phyloP scores from a whole-genome alignment of 2,329 filamentous ascomycete genomes.

The Clonostachys solani region DNA sequence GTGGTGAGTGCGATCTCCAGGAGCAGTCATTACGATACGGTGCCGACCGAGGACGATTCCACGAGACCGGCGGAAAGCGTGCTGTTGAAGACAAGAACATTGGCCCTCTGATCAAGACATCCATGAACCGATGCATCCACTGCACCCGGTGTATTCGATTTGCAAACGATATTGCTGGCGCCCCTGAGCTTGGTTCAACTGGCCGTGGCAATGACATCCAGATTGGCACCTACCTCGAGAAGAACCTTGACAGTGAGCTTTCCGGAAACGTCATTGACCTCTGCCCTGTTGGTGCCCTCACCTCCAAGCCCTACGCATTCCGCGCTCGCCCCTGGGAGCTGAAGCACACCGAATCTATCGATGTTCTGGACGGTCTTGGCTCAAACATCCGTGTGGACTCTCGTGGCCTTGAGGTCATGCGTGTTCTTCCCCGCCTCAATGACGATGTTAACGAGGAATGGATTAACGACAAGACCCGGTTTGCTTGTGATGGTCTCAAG shows the following conservation, averaged over 20 bases:
- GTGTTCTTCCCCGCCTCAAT: constrained; percentile 86
- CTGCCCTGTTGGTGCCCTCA: constrained; percentile 93
- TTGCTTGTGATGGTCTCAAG: constrained; percentile 93
- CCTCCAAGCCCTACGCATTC: constrained; percentile 97
- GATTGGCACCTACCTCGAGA: constrained; percentile 96
- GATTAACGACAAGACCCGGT: constrained; percentile 98
- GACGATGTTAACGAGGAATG: constrained; percentile 99
- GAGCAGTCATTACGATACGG: constrained; percentile 99
- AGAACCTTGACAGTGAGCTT: constrained; percentile 88
- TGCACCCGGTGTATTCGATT: constrained; percentile 98
- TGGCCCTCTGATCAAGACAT: constrained; percentile 95
- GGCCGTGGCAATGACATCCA: constrained; percentile 96
- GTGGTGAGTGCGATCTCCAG: constrained; percentile 97
- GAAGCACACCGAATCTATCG: constrained; percentile 92
- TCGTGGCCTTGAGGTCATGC: constrained; percentile 93
- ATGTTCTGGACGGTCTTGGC: constrained; percentile 87
- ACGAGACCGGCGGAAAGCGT: constrained; percentile 93
- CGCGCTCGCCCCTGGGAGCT: constrained; percentile 95
- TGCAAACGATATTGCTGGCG: constrained; percentile 94
- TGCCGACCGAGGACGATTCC: constrained; percentile 91
- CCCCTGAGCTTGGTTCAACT: constrained; percentile 88
- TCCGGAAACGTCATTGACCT: constrained; percentile 98
- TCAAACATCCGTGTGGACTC: constrained; percentile 94
- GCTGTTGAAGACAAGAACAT: constrained; percentile 99
- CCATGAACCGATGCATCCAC: constrained; percentile 99